Percentiles rank a stretch among this genome's conserved stretches.
Conservation (phyloP, 495 filamentous ascomycete genomes). For the Daldinia caldariorum region DNA sequence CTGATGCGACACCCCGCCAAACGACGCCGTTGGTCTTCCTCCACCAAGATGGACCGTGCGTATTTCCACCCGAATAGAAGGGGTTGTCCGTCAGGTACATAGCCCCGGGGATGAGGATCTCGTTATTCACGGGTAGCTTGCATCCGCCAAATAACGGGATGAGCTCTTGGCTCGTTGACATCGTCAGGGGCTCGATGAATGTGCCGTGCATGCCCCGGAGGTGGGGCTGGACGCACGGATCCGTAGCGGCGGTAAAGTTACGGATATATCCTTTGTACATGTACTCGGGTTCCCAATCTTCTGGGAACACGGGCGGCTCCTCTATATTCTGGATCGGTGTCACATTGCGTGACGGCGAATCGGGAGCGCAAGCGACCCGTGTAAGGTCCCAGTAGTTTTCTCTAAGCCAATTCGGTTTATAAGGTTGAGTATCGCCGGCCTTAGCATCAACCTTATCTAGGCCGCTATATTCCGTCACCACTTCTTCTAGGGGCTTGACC, state of each 20-base stretch:
- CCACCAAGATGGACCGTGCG: conserved; percentile 63
- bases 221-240: conserved; percentile 68
- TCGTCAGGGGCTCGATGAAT: conserved; percentile 71
- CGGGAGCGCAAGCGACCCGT: conserved; percentile 63
- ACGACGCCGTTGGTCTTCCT: conserved; percentile 65
- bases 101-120: conserved; percentile 80
- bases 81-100: conserved; percentile 76
- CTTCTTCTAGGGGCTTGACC: conserved; percentile 46
- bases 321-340: conserved; percentile 51
- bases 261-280: conserved; percentile 65
- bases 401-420: conserved; percentile 44
- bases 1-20: conserved; percentile 78
- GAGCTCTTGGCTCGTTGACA: conserved; percentile 64
- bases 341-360: conserved; percentile 62
- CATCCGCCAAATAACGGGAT: conserved; percentile 79
- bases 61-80: conserved; percentile 66
- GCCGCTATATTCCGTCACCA: conserved; percentile 42
- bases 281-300: conserved; percentile 43
- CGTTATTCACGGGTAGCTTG: conserved; percentile 81
- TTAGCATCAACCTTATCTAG: conserved; percentile 47
- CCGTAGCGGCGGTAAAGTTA: conserved; percentile 69
- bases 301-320: conserved; percentile 51
- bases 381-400: conserved; percentile 53
- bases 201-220: conserved; percentile 72
- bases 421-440: conserved; percentile 28